Evolutionary conservation across 495 filamentous ascomycete species (phyloP).

Genomic region (Penicillium alfredii): DNA sequence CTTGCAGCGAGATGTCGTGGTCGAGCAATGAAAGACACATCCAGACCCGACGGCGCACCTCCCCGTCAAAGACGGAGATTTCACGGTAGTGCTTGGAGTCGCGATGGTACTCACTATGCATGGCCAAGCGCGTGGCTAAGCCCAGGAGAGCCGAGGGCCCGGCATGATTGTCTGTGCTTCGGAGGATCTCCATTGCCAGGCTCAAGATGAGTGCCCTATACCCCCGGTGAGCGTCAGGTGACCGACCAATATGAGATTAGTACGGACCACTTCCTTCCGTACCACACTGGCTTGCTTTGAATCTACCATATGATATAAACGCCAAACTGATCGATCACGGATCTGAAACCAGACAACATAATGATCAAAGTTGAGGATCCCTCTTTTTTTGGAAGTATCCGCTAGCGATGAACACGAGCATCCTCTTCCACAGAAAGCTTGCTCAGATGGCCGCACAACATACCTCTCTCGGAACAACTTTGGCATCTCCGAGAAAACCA

Average conservation of each 20-base stretch:
- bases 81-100: slow-evolving; percentile 23
- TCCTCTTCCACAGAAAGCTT: slow-evolving; percentile 15
- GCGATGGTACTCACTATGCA: slow-evolving; percentile 31
- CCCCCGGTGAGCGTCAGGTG: no score
- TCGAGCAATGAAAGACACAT: slow-evolving; percentile 21
- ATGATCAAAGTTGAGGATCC: no score
- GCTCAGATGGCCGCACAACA: slow-evolving; percentile 11
- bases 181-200: slow-evolving; percentile 18
- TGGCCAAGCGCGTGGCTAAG: slow-evolving; percentile 21
- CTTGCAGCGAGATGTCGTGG: slow-evolving; percentile 28
- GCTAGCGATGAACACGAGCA: slow-evolving; percentile 19
- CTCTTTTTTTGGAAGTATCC: no score
- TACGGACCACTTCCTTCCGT: no score
- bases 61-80: slow-evolving; percentile 26
- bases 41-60: slow-evolving; percentile 35
- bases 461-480: slow-evolving; percentile 18
- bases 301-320: no score
- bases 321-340: no score
- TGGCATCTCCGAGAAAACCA: slow-evolving; percentile 5
- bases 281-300: no score
- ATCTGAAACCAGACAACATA: no score
- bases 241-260: no score
- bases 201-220: slow-evolving; percentile 21
- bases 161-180: slow-evolving; percentile 18
- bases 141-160: slow-evolving; percentile 19